phyloP scores from a whole-genome alignment of 2,329 filamentous ascomycete genomes.

The Fusarium sp. region DNA sequence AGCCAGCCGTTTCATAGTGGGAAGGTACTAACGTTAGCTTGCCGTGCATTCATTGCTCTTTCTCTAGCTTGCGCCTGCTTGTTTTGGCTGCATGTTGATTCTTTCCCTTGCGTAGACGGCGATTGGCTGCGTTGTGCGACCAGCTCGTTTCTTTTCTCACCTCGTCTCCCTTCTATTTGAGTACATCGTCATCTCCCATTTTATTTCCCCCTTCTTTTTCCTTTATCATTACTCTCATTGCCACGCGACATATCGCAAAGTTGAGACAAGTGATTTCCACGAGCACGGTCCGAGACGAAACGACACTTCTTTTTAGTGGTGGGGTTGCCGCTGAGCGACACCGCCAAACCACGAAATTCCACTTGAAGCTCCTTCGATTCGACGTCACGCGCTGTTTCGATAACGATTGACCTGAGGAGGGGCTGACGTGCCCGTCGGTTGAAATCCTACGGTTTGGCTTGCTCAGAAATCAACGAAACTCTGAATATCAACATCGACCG shows the following conservation, averaged over 20 bases:
- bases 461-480: not conserved
- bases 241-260: not conserved
- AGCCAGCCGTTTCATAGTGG: conserved; percentile 28
- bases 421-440: not conserved
- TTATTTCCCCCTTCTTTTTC: not conserved
- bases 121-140: conserved; percentile 39
- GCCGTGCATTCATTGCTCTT: conserved; percentile 9
- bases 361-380: conserved; percentile 16
- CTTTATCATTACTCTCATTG: conserved; percentile 11
- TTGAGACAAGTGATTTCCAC: conserved; percentile 19
- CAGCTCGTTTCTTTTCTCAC: conserved; percentile 35
- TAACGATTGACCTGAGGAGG: not conserved
- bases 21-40: conserved; percentile 22
- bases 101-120: conserved; percentile 30
- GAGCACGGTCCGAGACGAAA: conserved; percentile 28
- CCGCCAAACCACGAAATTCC: conserved; percentile 38
- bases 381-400: conserved; percentile 13
- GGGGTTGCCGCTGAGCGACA: conserved; percentile 44
- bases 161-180: conserved; percentile 16
- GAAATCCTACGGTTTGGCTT: not conserved
- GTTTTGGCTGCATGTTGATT: conserved; percentile 40
- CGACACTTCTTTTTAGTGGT: conserved; percentile 40
- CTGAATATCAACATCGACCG: not conserved
- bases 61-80: conserved; percentile 33
- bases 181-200: conserved; percentile 27